Percentiles rank a stretch among this genome's conserved stretches.
These are phyloP conservation scores for Manihot esculenta DNA, from an alignment of 441 rosid genomes.

Conservation along the genomic window DNA sequence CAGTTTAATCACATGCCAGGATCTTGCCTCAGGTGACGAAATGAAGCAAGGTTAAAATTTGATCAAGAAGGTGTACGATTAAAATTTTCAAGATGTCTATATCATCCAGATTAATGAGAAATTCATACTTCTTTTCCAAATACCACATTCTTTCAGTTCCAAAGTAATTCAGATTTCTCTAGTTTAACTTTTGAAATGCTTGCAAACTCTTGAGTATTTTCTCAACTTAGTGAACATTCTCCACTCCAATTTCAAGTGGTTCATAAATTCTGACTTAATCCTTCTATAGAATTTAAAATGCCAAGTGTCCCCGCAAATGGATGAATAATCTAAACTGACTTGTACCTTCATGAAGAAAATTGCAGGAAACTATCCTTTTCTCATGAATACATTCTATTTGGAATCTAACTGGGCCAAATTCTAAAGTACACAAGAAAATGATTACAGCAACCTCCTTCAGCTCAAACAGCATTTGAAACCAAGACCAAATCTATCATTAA, in stretches of 20 bases:
- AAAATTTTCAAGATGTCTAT: not conserved
- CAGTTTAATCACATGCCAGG: not conserved
- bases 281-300: not conserved
- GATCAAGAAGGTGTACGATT: not conserved
- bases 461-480: not conserved
- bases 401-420: not conserved
- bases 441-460: not conserved
- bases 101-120: not conserved
- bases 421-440: not conserved
- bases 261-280: not conserved
- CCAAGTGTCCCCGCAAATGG: not conserved
- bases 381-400: not conserved
- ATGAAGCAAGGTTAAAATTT: not conserved
- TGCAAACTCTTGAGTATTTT: not conserved
- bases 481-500: not conserved
- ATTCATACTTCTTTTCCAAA: not conserved
- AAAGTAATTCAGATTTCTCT: not conserved
- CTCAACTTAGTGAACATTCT: not conserved
- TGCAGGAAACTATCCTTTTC: not conserved
- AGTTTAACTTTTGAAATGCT: not conserved
- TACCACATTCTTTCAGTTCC: not conserved
- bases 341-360: not conserved
- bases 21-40: slow-evolving; percentile 2
- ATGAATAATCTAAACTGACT: not conserved
- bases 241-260: not conserved